phyloP scores from a whole-genome alignment of 345 rosid species.

The Pugionium dolabratum region DNA sequence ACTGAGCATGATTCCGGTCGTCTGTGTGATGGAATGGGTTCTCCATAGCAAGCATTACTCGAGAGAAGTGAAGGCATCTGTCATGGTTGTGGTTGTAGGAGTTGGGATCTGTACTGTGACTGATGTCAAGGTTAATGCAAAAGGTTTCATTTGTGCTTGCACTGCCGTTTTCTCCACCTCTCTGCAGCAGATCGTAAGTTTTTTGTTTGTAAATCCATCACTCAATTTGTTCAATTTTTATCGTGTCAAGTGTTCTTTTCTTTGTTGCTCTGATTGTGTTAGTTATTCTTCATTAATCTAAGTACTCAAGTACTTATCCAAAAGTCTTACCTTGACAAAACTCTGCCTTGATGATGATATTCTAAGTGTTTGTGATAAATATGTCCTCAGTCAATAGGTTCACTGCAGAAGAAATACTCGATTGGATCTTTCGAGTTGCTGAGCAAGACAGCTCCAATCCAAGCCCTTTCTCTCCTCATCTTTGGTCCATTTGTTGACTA shows the following conservation, averaged over 20 bases:
- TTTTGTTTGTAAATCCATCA: background rate
- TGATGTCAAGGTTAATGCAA: conserved; percentile 90
- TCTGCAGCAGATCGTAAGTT: conserved; percentile 91
- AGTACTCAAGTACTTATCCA: background rate
- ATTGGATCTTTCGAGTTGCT: conserved; percentile 91
- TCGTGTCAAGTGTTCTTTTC: background rate
- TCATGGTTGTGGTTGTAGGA: conserved; percentile 82
- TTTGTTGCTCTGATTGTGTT: background rate
- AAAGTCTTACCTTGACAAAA: background rate
- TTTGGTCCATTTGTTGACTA: conserved; percentile 86
- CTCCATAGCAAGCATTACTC: conserved; percentile 83
- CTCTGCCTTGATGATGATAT: conserved; percentile 15
- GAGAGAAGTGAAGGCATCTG: conserved; percentile 75
- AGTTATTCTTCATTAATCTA: background rate
- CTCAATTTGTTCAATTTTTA: conserved; percentile 1
- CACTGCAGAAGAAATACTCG: conserved; percentile 87
- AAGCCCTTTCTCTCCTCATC: conserved; percentile 81
- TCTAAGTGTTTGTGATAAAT: conserved; percentile 23
- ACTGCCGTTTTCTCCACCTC: conserved; percentile 79
- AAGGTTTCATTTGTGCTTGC: conserved; percentile 87
- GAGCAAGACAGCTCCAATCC: conserved; percentile 96
- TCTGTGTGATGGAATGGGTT: conserved; percentile 95
- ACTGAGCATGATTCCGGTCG: conserved; percentile 97
- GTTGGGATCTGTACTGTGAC: conserved; percentile 96
- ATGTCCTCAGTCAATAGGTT: conserved; percentile 76